These are phyloP conservation scores for Kregervanrija fluxuum DNA, from an alignment of 805 yeast species.

Conservation along the genomic window DNA sequence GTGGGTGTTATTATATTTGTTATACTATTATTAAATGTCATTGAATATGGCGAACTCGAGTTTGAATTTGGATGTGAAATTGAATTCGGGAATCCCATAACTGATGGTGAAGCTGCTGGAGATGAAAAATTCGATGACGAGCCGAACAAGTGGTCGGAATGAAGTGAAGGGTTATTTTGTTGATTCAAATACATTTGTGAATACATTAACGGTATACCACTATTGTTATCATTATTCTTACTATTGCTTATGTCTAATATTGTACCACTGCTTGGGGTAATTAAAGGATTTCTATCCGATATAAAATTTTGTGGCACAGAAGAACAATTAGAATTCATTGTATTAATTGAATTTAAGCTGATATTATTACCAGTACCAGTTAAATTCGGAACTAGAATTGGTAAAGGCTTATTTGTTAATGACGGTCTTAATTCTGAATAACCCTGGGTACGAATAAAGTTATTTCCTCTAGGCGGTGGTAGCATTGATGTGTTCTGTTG, in stretches of 20 bases:
- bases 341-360: no score
- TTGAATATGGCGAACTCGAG: not conserved
- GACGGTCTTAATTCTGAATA: conserved; percentile 24
- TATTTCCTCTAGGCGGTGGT: conserved; percentile 26
- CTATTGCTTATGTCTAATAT: no score
- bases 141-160: not conserved
- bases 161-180: no score
- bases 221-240: no score
- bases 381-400: conserved; percentile 20
- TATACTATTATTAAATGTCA: not conserved
- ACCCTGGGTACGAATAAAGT: conserved; percentile 8
- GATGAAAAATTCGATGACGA: not conserved
- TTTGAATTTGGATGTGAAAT: no score
- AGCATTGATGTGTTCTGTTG: conserved; percentile 9
- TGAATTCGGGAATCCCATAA: not conserved
- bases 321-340: no score
- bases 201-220: no score
- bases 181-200: no score
- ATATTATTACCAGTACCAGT: no score
- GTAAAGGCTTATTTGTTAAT: conserved; percentile 24
- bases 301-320: no score
- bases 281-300: no score
- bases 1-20: conserved; percentile 2
- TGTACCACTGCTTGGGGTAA: no score
- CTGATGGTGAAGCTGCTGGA: conserved; percentile 1